Base-by-base conservation (phyloP, 2,329 filamentous ascomycete species). In the Aspergillus carbonarius region DNA sequence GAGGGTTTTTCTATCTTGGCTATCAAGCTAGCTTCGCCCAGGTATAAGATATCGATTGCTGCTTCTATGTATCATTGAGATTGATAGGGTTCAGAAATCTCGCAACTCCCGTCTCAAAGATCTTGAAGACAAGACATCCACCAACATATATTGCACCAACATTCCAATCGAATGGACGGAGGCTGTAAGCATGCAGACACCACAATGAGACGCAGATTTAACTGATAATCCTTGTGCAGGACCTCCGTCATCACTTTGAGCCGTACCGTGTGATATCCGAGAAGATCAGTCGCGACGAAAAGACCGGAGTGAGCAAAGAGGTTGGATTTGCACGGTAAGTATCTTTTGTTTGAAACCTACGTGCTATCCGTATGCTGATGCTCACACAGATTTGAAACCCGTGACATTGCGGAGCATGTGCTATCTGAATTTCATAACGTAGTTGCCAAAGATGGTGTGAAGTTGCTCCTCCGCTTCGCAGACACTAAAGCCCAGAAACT, bases 71-170 rank as follows among this genome's bases (percentile, higher is more conserved):
- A 18, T 15, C 4, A 1, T 47, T 23, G 20, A 20, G 5, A 18
- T 66, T 77, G 53, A 76, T 63, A 67, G 52, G n/a, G 62, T 10
- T 12, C 59, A 96, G 90, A 95, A 98, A 81, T 98, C 93, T 18
- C 97, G 98, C 80, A 99, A 99, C 77, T 93, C 93, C 66, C 92
- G 96, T 68, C 89, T 99, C 69, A 98, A 99, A 83, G 93, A 95
- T 47, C 91, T 98, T 71, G 90, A 93, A 57, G 93, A 99, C 70
- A 90, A 90, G 54, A 72, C 78, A 42, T 98, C 96, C 48, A 98
- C 95, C 64, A 99, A 99, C 74, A 85, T 99, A 63, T 99, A 99
- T 77, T 93, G 98, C 63, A 99, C 96, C 27, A 99, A 98, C 77
- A 85, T 99, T 46, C 95, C 95, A 35, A 93, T 93, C 77, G 86